These are phyloP conservation scores for Xerophyta viscosa DNA, from an alignment of 106 monocot species.

Conservation along the genomic window DNA sequence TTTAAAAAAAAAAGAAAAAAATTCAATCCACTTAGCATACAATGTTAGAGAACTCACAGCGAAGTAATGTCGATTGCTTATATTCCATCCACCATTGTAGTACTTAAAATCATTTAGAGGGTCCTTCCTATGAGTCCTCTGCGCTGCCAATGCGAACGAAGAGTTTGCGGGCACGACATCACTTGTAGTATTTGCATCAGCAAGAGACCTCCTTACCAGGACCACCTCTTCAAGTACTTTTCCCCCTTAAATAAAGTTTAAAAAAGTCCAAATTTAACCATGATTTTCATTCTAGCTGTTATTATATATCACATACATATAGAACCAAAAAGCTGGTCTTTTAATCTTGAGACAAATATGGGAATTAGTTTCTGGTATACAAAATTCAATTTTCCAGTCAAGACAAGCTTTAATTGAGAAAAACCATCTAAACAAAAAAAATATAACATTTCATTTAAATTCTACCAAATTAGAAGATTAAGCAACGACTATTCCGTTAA, in stretches of 20 bases:
- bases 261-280: neutral
- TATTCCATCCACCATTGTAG: conserved; percentile 93
- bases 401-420: neutral
- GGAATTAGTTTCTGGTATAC: too few relatives aligned
- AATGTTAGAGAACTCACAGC: conserved; percentile 37
- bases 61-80: conserved; percentile 79
- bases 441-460: too few relatives aligned
- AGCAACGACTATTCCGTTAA: too few relatives aligned
- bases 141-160: conserved; percentile 57
- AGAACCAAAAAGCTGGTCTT: too few relatives aligned
- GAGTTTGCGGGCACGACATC: conserved; percentile 10
- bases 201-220: conserved; percentile 26
- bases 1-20: neutral
- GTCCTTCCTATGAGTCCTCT: conserved; percentile 63
- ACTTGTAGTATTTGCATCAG: conserved; percentile 3
- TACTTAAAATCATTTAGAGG: conserved; percentile 44
- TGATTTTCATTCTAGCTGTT: too few relatives aligned
- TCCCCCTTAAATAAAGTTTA: neutral
- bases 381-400: too few relatives aligned
- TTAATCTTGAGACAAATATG: too few relatives aligned
- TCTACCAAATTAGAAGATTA: too few relatives aligned
- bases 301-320: too few relatives aligned
- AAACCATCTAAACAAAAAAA: neutral
- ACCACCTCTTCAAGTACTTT: conserved; percentile 10
- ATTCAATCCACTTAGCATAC: neutral